Percentiles rank a stretch among this genome's conserved stretches.
These are phyloP conservation scores for Nissolia schottii DNA, from an alignment of 306 rosid genomes.

Conservation along the genomic window DNA sequence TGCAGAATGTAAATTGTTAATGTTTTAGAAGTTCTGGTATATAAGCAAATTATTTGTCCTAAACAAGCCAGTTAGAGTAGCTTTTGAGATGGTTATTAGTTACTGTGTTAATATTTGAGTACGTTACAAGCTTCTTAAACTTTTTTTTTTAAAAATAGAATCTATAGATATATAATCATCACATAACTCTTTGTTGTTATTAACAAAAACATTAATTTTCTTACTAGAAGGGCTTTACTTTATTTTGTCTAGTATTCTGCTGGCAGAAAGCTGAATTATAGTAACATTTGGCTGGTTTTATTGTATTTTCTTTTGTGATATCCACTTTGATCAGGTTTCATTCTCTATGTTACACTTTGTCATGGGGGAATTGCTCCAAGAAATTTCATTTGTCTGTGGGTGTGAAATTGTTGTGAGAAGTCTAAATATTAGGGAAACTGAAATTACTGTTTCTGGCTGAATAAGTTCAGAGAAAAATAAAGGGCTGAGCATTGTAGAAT, in stretches of 20 bases:
- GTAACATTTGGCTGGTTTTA: neutral
- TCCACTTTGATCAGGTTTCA: neutral
- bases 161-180: neutral
- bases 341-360: neutral
- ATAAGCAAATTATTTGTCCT: neutral
- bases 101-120: neutral
- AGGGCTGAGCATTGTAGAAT: neutral
- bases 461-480: neutral
- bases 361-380: neutral
- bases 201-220: neutral
- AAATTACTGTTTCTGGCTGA: neutral
- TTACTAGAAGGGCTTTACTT: neutral
- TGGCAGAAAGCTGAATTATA: slow-evolving; percentile 2
- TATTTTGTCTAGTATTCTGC: neutral
- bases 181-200: too few relatives aligned
- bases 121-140: neutral
- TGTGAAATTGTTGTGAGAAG: neutral
- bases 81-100: neutral
- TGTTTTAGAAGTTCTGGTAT: neutral
- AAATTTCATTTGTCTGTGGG: slow-evolving; percentile 11
- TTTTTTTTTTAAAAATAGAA: neutral
- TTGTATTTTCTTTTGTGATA: slow-evolving; percentile 7
- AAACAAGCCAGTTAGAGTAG: neutral
- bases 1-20: neutral
- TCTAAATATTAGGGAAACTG: neutral